Percentiles rank a stretch among this genome's conserved stretches.
Evolutionary conservation across 176 grass and related monocot species (phyloP).

Genomic region (Cenchrus fungigraminus): DNA sequence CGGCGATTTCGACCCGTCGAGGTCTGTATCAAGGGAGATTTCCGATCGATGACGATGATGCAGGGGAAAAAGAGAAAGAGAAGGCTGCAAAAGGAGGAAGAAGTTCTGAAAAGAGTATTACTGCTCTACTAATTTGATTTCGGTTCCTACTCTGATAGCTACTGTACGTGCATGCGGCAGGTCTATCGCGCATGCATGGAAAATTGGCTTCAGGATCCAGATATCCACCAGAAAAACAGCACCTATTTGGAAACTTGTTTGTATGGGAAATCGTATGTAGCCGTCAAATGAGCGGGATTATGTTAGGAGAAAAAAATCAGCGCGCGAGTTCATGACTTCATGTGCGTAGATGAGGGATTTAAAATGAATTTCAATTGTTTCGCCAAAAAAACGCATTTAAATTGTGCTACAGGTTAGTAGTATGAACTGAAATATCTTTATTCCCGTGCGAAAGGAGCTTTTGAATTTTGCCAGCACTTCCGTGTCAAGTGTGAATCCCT

Average conservation of each 20-base stretch:
- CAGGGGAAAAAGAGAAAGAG: not conserved
- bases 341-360: not conserved
- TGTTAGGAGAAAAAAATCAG: not conserved
- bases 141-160: not conserved
- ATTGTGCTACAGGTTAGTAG: not conserved
- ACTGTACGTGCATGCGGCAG: not conserved
- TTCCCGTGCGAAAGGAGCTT: not conserved
- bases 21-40: not conserved
- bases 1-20: slow-evolving; percentile 26
- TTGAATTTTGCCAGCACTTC: not conserved
- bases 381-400: not conserved
- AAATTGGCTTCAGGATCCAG: not conserved
- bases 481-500: slow-evolving; percentile 35
- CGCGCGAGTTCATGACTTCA: no score
- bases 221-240: not conserved
- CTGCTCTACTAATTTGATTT: not conserved
- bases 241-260: not conserved
- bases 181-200: not conserved
- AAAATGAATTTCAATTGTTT: not conserved
- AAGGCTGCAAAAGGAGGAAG: slow-evolving; percentile 10
- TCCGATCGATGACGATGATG: not conserved
- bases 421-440: not conserved
- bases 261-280: not conserved
- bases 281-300: not conserved
- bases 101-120: not conserved